These are phyloP conservation scores for Beta macrorhiza DNA, from an alignment of 179 eudicot species.

Conservation along the genomic window DNA sequence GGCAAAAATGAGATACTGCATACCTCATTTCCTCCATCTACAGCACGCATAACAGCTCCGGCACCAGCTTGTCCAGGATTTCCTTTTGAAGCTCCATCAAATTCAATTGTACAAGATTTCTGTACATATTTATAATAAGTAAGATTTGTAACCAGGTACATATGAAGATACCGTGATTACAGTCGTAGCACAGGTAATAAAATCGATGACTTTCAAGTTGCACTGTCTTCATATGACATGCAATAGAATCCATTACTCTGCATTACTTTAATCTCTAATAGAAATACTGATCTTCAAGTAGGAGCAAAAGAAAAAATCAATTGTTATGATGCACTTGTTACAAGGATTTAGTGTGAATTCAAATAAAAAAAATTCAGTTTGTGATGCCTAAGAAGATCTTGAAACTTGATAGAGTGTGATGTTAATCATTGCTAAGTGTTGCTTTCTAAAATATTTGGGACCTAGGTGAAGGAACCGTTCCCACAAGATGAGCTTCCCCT, in stretches of 20 bases:
- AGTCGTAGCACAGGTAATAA: neutral
- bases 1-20: neutral
- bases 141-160: neutral
- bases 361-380: neutral
- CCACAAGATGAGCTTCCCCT: neutral
- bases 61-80: conserved; percentile 96
- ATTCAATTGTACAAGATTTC: conserved; percentile 69
- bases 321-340: neutral
- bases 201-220: neutral
- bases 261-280: neutral
- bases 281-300: no score
- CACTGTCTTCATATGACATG: neutral
- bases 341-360: neutral
- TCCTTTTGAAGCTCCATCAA: conserved; percentile 97
- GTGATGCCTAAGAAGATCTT: neutral
- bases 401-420: neutral
- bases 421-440: neutral
- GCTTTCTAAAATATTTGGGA: neutral
- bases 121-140: conserved; percentile 21
- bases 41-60: conserved; percentile 80
- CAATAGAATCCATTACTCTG: neutral
- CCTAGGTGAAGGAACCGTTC: neutral
- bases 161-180: neutral
- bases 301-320: no score
- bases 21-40: conserved; percentile 58